phyloP scores from a whole-genome alignment of 345 rosid genomes.

The Turritis glabra region DNA sequence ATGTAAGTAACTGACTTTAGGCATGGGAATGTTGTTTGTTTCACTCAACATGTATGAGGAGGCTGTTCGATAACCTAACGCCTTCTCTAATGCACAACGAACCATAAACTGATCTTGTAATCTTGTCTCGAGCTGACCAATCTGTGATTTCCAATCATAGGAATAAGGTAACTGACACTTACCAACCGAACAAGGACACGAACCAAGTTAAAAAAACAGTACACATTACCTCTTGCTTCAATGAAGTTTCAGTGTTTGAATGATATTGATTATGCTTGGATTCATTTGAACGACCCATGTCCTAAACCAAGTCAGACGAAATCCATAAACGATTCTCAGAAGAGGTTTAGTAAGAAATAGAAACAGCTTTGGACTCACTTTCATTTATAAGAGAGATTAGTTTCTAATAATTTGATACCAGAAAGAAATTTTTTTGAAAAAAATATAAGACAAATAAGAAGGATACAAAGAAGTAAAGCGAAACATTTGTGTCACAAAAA shows the following conservation, averaged over 20 bases:
- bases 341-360: slow-evolving; percentile 18
- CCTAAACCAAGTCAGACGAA: slow-evolving; percentile 51
- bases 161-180: neutral
- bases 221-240: slow-evolving; percentile 82
- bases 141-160: slow-evolving; percentile 49
- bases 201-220: neutral
- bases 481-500: slow-evolving; percentile 26
- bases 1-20: slow-evolving; percentile 56
- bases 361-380: slow-evolving; percentile 14
- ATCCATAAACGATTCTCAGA: slow-evolving; percentile 19
- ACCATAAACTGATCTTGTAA: slow-evolving; percentile 76
- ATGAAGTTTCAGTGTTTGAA: slow-evolving; percentile 49
- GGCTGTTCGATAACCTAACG: slow-evolving; percentile 64
- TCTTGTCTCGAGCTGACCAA: slow-evolving; percentile 78
- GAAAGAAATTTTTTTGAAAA: slow-evolving; percentile 15
- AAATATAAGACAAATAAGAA: slow-evolving; percentile 32
- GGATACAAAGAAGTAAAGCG: slow-evolving; percentile 34
- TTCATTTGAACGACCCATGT: slow-evolving; percentile 53
- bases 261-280: slow-evolving; percentile 45
- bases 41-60: slow-evolving; percentile 35
- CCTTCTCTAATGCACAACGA: slow-evolving; percentile 76
- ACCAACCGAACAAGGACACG: slow-evolving; percentile 1
- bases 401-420: neutral
- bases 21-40: slow-evolving; percentile 47
- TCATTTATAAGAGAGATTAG: slow-evolving; percentile 9